These are phyloP conservation scores for Collybiopsis luxurians DNA, from an alignment of 768 basidiomycete genomes.

Conservation along the genomic window DNA sequence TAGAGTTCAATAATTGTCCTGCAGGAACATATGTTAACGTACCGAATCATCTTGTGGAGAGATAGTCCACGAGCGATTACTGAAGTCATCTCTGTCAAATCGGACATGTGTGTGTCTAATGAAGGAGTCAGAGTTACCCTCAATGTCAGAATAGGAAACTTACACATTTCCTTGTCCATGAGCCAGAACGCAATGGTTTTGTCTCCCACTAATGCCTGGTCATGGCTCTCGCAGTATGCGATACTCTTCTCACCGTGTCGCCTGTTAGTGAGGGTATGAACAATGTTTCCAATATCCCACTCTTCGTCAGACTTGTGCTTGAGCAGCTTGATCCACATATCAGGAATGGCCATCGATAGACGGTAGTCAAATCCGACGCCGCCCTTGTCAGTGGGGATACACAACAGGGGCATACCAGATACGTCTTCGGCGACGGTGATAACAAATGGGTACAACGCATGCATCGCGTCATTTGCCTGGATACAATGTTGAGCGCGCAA, in stretches of 20 bases:
- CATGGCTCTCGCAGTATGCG: constrained; percentile 93
- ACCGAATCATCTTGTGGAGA: constrained; percentile 98
- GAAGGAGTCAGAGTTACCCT: neutral
- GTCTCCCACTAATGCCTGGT: constrained; percentile 97
- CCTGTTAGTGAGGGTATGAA: constrained; percentile 87
- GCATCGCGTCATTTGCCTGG: constrained; percentile 91
- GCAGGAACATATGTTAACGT: constrained; percentile 13
- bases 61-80: constrained; percentile 86
- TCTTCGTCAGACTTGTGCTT: constrained; percentile 86
- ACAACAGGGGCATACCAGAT: constrained; percentile 96
- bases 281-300: constrained; percentile 88
- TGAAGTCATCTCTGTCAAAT: constrained; percentile 37
- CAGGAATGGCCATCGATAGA: constrained; percentile 96
- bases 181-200: constrained; percentile 99
- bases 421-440: constrained; percentile 99
- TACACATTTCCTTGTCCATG: constrained; percentile 99
- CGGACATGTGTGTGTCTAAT: constrained; percentile 16
- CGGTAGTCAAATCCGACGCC: constrained; percentile 98
- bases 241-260: constrained; percentile 89
- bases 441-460: constrained; percentile 70
- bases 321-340: constrained; percentile 99
- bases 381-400: constrained; percentile 72
- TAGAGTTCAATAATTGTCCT: neutral
- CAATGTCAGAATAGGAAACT: constrained; percentile 22
- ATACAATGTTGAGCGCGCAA: constrained; percentile 9